Conservation (phyloP, 164 flowering plant genomes). For the Taxillus chinensis region DNA sequence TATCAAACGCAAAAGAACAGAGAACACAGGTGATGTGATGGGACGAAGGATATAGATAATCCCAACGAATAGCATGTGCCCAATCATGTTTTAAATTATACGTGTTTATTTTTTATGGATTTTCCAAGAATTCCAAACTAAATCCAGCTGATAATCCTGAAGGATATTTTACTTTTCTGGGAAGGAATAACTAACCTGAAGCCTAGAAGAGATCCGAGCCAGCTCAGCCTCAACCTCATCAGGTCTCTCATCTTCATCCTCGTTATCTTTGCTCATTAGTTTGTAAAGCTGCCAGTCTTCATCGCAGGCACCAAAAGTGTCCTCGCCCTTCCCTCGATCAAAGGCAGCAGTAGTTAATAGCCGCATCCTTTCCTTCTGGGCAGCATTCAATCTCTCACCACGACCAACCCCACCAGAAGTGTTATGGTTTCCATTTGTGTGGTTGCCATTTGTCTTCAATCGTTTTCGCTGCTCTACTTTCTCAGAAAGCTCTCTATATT, state of each 20-base stretch:
- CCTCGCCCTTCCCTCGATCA: slow-evolving; percentile 98
- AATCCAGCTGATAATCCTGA: no score
- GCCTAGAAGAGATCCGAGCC: slow-evolving; percentile 58
- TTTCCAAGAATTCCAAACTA: no score
- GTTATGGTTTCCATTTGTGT: slow-evolving; percentile 53
- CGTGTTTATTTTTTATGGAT: no score
- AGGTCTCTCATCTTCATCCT: slow-evolving; percentile 78
- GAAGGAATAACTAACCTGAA: slow-evolving; percentile 44
- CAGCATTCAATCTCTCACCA: slow-evolving; percentile 91
- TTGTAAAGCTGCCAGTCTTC: slow-evolving; percentile 99
- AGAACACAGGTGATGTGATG: neutral
- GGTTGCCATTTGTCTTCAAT: slow-evolving; percentile 66
- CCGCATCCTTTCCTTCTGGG: slow-evolving; percentile 97
- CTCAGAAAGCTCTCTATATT: slow-evolving; percentile 65
- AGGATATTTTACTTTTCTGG: no score
- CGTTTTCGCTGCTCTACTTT: slow-evolving; percentile 87
- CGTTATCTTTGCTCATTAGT: slow-evolving; percentile 88
- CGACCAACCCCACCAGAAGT: slow-evolving; percentile 86
- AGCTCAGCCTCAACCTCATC: slow-evolving; percentile 78
- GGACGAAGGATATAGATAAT: no score
- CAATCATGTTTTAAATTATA: no score
- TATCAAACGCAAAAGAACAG: no score
- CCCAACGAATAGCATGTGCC: no score
- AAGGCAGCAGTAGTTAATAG: slow-evolving; percentile 94
- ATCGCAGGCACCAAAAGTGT: slow-evolving; percentile 89